Evolutionary conservation across 2,329 filamentous ascomycete species (phyloP).

Genomic region (Botrytis deweyae): DNA sequence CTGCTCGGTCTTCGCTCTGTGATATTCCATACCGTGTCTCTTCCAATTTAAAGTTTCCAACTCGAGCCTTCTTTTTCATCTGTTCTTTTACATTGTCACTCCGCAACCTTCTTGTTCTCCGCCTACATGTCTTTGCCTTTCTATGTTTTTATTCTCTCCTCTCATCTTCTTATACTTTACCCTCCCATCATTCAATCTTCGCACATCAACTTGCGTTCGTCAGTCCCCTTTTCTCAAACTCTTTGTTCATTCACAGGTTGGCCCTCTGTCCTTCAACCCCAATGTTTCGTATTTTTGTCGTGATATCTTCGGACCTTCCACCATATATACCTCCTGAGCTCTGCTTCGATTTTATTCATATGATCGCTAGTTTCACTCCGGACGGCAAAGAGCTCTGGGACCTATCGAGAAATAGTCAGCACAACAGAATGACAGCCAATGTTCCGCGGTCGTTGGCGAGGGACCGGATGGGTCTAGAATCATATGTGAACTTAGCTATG

Average conservation of each 20-base stretch:
- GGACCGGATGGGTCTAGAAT: background rate
- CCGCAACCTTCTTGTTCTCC: accelerated
- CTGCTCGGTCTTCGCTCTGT: background rate
- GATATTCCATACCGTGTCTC: background rate
- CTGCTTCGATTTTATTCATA: background rate
- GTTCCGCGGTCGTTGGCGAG: background rate
- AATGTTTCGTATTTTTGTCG: background rate
- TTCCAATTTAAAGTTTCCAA: too few relatives aligned
- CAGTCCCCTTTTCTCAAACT: accelerated
- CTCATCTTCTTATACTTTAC: background rate
- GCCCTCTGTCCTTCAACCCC: background rate
- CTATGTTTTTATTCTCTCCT: accelerated
- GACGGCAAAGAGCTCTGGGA: background rate
- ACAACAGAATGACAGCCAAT: background rate
- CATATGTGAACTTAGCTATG: background rate
- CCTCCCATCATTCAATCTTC: background rate
- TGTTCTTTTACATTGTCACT: too few relatives aligned
- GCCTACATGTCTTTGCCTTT: accelerated
- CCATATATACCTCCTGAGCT: background rate
- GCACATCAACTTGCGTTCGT: background rate
- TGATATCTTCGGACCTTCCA: background rate
- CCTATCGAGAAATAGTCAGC: background rate
- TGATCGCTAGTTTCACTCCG: background rate
- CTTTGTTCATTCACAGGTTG: accelerated
- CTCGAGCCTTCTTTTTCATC: too few relatives aligned